phyloP scores from a whole-genome alignment of 331 rosid species.

The Malus hybrid region DNA sequence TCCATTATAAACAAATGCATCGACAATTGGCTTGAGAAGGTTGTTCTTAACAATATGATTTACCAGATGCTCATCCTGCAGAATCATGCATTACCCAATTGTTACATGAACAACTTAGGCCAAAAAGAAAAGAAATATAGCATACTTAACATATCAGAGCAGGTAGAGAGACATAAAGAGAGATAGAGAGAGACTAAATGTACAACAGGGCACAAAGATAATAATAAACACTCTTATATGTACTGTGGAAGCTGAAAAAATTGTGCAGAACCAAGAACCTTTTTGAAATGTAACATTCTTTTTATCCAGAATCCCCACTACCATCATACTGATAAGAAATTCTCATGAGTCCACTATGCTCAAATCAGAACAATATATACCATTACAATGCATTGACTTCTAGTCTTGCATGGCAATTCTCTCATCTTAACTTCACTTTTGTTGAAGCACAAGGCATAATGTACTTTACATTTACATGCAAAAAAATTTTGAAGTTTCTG shows the following conservation, averaged over 20 bases:
- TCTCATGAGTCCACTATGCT: neutral
- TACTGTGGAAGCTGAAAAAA: neutral
- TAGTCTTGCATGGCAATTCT: neutral
- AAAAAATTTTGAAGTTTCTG: neutral
- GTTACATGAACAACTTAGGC: neutral
- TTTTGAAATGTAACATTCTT: neutral
- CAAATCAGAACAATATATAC: neutral
- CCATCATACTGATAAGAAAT: neutral
- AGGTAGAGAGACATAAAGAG: neutral
- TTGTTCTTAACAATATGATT: conserved; percentile 65
- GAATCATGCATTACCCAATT: conserved; percentile 18
- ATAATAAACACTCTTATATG: neutral
- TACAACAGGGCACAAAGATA: neutral
- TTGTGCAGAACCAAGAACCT: neutral
- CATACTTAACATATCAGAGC: neutral
- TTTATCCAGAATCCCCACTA: neutral
- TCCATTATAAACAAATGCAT: conserved; percentile 77
- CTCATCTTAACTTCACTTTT: neutral
- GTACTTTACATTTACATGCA: neutral
- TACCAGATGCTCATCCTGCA: conserved; percentile 89
- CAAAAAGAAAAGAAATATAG: neutral
- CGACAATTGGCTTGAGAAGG: conserved; percentile 77
- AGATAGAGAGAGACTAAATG: neutral
- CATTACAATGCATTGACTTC: neutral
- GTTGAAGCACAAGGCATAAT: neutral